A percentile compares a stretch with the other conserved stretches of the same genome.
phyloP scores from a whole-genome alignment of 176 grass and related monocot species.

The Typha latifolia region DNA sequence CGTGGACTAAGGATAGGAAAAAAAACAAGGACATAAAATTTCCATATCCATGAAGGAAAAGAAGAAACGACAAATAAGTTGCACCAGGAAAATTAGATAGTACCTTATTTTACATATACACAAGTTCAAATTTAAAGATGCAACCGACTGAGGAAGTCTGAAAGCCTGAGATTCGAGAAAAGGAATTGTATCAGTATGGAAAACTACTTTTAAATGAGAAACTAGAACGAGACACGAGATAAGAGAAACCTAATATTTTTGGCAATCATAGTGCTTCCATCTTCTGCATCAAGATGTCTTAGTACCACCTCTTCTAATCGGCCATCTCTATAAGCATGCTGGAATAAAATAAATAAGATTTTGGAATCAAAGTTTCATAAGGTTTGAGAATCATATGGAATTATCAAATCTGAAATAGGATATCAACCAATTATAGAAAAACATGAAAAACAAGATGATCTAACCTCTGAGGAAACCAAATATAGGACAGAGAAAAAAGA shows the following conservation, averaged over 20 bases:
- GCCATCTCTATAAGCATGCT: slow-evolving; percentile 92
- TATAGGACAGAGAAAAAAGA: not conserved
- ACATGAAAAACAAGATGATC: not conserved
- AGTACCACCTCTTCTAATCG: slow-evolving; percentile 76
- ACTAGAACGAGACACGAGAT: slow-evolving; percentile 4
- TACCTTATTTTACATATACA: slow-evolving; percentile 34
- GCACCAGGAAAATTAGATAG: not conserved
- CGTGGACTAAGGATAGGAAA: too few relatives aligned
- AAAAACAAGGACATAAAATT: too few relatives aligned
- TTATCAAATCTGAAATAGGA: too few relatives aligned
- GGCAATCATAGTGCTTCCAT: slow-evolving; percentile 80
- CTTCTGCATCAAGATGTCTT: slow-evolving; percentile 91
- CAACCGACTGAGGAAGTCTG: slow-evolving; percentile 59
- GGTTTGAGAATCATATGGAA: too few relatives aligned
- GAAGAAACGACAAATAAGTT: not conserved
- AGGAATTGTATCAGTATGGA: slow-evolving; percentile 1
- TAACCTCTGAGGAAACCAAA: not conserved
- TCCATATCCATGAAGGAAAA: not conserved
- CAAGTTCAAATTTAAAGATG: slow-evolving; percentile 38
- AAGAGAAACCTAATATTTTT: slow-evolving; percentile 71
- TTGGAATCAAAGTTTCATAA: too few relatives aligned
- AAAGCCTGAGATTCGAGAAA: slow-evolving; percentile 41
- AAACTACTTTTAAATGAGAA: not conserved
- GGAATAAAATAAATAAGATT: slow-evolving; percentile 21
- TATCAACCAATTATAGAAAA: too few relatives aligned